These are phyloP conservation scores for Hypoxylon fragiforme DNA, from an alignment of 495 filamentous ascomycete genomes.

Conservation along the genomic window DNA sequence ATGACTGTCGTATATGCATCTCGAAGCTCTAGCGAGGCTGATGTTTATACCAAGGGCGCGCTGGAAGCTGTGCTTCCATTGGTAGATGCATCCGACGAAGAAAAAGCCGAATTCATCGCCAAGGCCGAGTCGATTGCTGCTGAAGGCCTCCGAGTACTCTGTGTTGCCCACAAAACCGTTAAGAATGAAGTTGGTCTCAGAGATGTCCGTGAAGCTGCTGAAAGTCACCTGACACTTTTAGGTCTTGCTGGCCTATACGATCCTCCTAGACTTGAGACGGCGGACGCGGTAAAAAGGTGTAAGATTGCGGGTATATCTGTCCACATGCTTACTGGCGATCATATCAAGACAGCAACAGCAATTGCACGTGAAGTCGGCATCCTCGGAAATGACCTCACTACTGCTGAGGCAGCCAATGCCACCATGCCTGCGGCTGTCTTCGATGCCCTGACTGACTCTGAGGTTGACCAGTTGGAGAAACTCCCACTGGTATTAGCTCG, in stretches of 20 bases:
- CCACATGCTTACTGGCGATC: slow-evolving; percentile 69
- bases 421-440: slow-evolving; percentile 69
- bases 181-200: slow-evolving; percentile 30
- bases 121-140: slow-evolving; percentile 56
- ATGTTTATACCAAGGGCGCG: slow-evolving; percentile 61
- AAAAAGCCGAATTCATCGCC: slow-evolving; percentile 37
- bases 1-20: slow-evolving; percentile 59
- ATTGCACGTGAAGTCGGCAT: slow-evolving; percentile 59
- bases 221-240: slow-evolving; percentile 61
- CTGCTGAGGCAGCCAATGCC: slow-evolving; percentile 44
- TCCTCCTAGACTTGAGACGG: slow-evolving; percentile 70
- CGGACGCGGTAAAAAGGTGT: slow-evolving; percentile 55
- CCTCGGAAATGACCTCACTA: slow-evolving; percentile 23
- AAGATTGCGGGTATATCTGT: slow-evolving; percentile 60
- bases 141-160: slow-evolving; percentile 62
- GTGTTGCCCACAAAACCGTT: slow-evolving; percentile 47
- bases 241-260: slow-evolving; percentile 76
- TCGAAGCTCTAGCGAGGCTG: slow-evolving; percentile 27
- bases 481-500: slow-evolving; percentile 72
- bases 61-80: slow-evolving; percentile 56
- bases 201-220: slow-evolving; percentile 53
- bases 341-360: slow-evolving; percentile 63
- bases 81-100: slow-evolving; percentile 33
- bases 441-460: slow-evolving; percentile 62
- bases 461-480: slow-evolving; percentile 67